phyloP scores from a whole-genome alignment of 2,329 filamentous ascomycete genomes.

The Apiospora hydei region DNA sequence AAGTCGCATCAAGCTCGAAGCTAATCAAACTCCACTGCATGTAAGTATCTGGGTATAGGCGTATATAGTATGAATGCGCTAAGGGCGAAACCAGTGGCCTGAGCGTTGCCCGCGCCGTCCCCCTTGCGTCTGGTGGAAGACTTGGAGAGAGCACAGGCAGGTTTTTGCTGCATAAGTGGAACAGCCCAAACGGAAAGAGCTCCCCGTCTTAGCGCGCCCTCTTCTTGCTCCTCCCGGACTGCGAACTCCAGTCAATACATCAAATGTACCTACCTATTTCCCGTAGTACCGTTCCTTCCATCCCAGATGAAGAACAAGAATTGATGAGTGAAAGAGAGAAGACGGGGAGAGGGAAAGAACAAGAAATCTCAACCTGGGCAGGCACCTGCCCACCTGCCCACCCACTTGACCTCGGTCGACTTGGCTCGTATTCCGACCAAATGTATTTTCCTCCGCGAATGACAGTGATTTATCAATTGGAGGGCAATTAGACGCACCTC shows the following conservation, averaged over 20 bases:
- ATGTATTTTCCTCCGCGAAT: not conserved
- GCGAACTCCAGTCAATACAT: not conserved
- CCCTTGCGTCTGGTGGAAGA: not conserved
- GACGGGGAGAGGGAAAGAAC: not conserved
- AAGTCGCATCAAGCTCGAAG: conserved; percentile 23
- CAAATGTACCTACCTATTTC: too few species aligned
- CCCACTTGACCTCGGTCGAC: not conserved
- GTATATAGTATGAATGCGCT: conserved; percentile 5
- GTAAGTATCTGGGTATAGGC: not conserved
- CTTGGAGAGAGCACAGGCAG: not conserved
- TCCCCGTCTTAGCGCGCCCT: conserved; percentile 1
- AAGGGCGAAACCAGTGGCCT: not conserved
- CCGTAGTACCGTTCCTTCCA: not conserved
- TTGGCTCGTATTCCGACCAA: not conserved
- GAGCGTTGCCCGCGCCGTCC: not conserved
- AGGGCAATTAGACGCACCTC: not conserved
- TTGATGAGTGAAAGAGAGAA: not conserved
- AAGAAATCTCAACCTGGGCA: not conserved
- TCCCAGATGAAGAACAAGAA: not conserved
- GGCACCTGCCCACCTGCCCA: not conserved
- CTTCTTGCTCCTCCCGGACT: not conserved
- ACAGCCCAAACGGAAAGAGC: not conserved
- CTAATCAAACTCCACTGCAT: conserved; percentile 19
- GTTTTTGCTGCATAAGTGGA: not conserved
- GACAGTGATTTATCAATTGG: not conserved